These are phyloP conservation scores for Clitopilus passeckerianus DNA, from an alignment of 768 basidiomycete genomes.

Conservation along the genomic window DNA sequence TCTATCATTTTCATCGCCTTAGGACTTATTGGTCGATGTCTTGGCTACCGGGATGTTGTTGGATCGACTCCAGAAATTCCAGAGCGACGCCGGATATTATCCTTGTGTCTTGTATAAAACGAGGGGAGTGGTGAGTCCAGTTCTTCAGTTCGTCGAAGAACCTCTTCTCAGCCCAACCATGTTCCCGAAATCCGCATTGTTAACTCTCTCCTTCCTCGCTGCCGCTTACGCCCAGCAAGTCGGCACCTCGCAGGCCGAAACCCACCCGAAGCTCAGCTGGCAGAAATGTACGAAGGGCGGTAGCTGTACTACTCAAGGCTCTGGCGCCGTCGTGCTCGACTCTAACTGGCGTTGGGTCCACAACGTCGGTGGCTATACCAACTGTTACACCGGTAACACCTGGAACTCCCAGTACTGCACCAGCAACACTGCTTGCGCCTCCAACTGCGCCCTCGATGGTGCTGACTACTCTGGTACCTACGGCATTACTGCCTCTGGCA, in stretches of 20 bases:
- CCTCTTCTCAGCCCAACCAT: neutral
- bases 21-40: neutral
- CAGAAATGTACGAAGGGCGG: conserved; percentile 41
- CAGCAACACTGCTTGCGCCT: conserved; percentile 40
- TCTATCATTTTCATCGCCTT: neutral
- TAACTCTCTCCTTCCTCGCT: conserved; percentile 25
- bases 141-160: neutral
- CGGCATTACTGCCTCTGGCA: conserved; percentile 44
- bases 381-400: conserved; percentile 55
- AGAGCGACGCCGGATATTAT: neutral
- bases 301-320: conserved; percentile 31
- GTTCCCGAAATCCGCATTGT: neutral
- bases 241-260: conserved; percentile 46
- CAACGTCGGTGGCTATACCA: conserved; percentile 27
- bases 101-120: neutral
- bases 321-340: conserved; percentile 42
- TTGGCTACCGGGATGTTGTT: neutral
- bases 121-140: neutral
- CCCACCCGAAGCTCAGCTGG: conserved; percentile 41
- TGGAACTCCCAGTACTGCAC: conserved; percentile 51
- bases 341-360: conserved; percentile 57
- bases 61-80: neutral
- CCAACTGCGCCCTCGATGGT: conserved; percentile 37
- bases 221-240: conserved; percentile 46
- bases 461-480: conserved; percentile 48